These are phyloP conservation scores for Mycena leptocephala DNA, from an alignment of 768 basidiomycete species.

Conservation along the genomic window DNA sequence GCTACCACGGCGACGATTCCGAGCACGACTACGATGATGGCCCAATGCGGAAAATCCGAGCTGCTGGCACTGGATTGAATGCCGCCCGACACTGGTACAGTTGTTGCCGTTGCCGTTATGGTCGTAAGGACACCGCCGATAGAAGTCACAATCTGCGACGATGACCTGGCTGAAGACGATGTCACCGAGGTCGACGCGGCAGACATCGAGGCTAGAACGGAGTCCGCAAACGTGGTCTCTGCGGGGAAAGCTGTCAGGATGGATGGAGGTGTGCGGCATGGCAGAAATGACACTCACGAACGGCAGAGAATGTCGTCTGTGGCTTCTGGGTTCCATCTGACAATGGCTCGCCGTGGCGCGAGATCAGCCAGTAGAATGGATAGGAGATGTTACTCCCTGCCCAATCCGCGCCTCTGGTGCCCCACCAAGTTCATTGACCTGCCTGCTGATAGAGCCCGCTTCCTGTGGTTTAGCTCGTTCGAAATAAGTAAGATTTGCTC, in stretches of 20 bases:
- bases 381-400: constrained; percentile 70
- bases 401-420: constrained; percentile 64
- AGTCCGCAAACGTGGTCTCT: constrained; percentile 86
- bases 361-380: constrained; percentile 86
- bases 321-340: constrained; percentile 70
- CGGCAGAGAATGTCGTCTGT: constrained; percentile 83
- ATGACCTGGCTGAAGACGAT: neutral
- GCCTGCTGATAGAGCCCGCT: constrained; percentile 67
- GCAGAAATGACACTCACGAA: constrained; percentile 73
- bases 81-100: constrained; percentile 36
- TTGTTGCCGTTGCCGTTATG: neutral
- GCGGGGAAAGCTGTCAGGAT: constrained; percentile 2
- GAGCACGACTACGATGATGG: constrained; percentile 89
- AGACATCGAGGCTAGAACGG: constrained; percentile 72
- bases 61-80: constrained; percentile 61
- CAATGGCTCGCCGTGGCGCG: constrained; percentile 66
- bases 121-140: neutral
- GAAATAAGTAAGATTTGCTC: constrained; percentile 60
- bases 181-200: constrained; percentile 49
- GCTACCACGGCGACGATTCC: constrained; percentile 87
- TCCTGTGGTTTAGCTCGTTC: constrained; percentile 62
- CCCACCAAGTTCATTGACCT: constrained; percentile 88
- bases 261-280: neutral
- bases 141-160: neutral
- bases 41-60: constrained; percentile 85